These are phyloP conservation scores for Blastocystis sp. DNA, from an alignment of 352 stramenopile species.

Conservation along the genomic window DNA sequence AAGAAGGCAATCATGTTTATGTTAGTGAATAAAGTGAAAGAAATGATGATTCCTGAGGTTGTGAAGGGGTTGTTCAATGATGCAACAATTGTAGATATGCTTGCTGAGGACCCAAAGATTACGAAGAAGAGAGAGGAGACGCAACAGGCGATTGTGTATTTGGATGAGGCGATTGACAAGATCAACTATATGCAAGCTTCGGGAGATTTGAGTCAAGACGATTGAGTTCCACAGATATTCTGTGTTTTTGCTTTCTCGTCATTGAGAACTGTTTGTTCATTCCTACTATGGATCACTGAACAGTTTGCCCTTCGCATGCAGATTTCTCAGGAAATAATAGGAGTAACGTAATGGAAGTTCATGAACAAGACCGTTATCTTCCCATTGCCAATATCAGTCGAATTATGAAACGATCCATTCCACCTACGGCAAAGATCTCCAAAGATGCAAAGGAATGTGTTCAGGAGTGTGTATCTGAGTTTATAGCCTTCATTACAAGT, in stretches of 20 bases:
- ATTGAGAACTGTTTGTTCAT: background rate
- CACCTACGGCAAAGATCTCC: constrained; percentile 94
- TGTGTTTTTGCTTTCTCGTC: background rate
- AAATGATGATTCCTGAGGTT: background rate
- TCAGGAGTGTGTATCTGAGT: constrained; percentile 98
- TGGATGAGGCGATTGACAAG: constrained; percentile 38
- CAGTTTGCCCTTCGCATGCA: too few relatives aligned
- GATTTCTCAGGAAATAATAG: too few relatives aligned
- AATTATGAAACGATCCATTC: constrained; percentile 98
- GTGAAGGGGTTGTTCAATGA: background rate
- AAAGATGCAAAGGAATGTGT: constrained; percentile 99
- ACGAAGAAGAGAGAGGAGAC: constrained; percentile 30
- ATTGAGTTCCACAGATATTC: background rate
- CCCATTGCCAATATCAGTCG: constrained; percentile 96
- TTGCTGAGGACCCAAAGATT: constrained; percentile 18
- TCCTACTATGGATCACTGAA: too few relatives aligned
- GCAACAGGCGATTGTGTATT: constrained; percentile 23
- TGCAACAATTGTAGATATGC: constrained; percentile 25
- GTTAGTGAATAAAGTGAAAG: constrained; percentile 23
- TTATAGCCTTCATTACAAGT: constrained; percentile 99
- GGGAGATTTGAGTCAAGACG: background rate
- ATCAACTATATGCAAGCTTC: constrained; percentile 33
- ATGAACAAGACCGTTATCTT: constrained; percentile 91
- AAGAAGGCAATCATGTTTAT: constrained; percentile 14
- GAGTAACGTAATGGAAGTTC: constrained; percentile 73